phyloP scores from a whole-genome alignment of 1,284 basidiomycete genomes.

The Ganoderma boninense region DNA sequence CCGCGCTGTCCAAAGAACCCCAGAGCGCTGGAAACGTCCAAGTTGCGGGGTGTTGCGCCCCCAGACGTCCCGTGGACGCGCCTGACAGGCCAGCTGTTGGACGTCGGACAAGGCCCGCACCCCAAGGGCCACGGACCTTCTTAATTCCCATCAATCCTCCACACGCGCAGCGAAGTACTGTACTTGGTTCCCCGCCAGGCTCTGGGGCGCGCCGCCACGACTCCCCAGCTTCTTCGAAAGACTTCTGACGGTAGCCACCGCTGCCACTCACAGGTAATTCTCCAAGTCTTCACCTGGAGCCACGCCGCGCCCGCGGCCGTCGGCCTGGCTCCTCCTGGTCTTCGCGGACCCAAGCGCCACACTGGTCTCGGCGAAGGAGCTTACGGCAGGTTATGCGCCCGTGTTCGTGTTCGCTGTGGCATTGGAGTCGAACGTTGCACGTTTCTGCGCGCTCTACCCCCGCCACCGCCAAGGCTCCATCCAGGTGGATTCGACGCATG shows the following conservation, averaged over 20 bases:
- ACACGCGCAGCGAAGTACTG: not conserved
- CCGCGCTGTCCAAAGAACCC: not conserved
- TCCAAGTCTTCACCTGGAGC: not conserved
- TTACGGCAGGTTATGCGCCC: not conserved
- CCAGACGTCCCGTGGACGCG: not conserved
- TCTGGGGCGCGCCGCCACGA: not conserved
- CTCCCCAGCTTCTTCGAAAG: not conserved
- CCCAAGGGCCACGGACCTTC: not conserved
- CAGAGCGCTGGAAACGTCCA: not conserved
- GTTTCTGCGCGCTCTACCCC: not conserved
- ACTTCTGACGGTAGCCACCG: not conserved
- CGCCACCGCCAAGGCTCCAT: not conserved
- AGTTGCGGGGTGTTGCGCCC: not conserved
- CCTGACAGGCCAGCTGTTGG: not conserved
- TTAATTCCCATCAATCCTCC: not conserved
- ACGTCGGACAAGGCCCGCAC: not conserved
- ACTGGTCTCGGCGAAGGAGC: not conserved
- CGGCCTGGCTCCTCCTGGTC: not conserved
- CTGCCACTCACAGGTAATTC: not conserved
- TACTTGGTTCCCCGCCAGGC: not conserved
- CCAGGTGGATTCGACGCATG: not conserved
- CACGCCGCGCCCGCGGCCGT: not conserved
- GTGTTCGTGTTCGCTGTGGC: not conserved
- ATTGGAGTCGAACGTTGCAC: not conserved
- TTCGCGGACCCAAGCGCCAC: not conserved